phyloP scores from a whole-genome alignment of 2,329 filamentous ascomycete species.

The Botryosphaeria dothidea region DNA sequence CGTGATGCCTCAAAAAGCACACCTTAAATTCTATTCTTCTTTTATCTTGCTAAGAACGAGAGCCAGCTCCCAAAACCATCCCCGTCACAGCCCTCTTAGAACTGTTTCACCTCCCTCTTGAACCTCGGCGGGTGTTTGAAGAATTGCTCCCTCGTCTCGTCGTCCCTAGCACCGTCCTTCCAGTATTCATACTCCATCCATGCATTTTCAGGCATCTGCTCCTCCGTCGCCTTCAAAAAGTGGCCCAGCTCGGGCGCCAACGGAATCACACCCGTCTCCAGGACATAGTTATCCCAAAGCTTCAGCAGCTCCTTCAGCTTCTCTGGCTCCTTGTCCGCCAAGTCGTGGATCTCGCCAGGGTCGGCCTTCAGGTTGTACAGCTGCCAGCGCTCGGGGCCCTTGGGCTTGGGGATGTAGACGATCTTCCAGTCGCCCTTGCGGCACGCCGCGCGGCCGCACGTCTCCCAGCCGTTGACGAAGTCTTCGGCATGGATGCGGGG shows the following conservation, averaged over 20 bases:
- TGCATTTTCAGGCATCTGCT: slow-evolving; percentile 65
- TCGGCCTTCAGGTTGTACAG: slow-evolving; percentile 56
- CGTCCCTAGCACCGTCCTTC: slow-evolving; percentile 52
- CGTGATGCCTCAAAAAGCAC: too few relatives aligned
- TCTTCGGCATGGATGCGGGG: slow-evolving; percentile 51
- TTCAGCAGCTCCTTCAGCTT: slow-evolving; percentile 51
- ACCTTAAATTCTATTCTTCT: too few relatives aligned
- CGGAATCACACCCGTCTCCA: slow-evolving; percentile 62
- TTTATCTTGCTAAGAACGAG: not conserved
- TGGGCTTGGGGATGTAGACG: slow-evolving; percentile 58
- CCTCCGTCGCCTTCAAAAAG: slow-evolving; percentile 62
- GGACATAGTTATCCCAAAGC: slow-evolving; percentile 59
- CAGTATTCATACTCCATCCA: slow-evolving; percentile 70
- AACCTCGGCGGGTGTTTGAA: slow-evolving; percentile 33
- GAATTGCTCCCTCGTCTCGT: slow-evolving; percentile 34
- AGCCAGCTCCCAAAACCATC: not conserved
- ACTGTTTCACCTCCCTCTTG: slow-evolving; percentile 25
- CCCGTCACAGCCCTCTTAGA: not conserved
- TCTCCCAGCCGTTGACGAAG: slow-evolving; percentile 59
- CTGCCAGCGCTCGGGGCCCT: slow-evolving; percentile 59
- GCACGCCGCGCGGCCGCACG: slow-evolving; percentile 55
- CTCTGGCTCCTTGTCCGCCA: slow-evolving; percentile 43
- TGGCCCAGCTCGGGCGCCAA: slow-evolving; percentile 59
- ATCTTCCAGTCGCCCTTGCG: slow-evolving; percentile 60
- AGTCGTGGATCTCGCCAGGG: slow-evolving; percentile 53